Conservation (phyloP, 148 eudicot genomes). For the Heliamphora exappendiculata region DNA sequence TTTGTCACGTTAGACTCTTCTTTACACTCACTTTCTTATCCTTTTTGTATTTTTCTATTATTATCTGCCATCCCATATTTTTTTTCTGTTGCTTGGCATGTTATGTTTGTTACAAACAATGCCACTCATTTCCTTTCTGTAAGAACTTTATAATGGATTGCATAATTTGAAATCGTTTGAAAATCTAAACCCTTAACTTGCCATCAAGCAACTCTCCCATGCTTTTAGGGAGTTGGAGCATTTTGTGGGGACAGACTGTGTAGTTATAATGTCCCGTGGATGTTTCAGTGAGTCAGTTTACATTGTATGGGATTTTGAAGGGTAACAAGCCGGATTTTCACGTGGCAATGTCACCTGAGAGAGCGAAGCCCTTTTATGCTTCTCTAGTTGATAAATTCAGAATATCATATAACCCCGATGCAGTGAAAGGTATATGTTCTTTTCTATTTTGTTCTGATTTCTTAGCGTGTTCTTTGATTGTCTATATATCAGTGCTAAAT, state of each 20-base stretch:
- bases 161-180: neutral
- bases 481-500: neutral
- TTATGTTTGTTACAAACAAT: neutral
- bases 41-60: neutral
- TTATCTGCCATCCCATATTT: neutral
- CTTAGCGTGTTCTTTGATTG: neutral
- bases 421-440: constrained; percentile 54
- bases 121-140: neutral
- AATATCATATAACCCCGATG: constrained; percentile 52
- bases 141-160: neutral
- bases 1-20: too few relatives aligned
- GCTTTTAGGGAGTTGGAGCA: neutral
- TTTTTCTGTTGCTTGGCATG: neutral
- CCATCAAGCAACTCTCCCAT: neutral
- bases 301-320: constrained; percentile 87
- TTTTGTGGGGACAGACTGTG: neutral
- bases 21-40: neutral
- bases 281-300: constrained; percentile 92
- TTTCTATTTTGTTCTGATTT: neutral
- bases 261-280: constrained; percentile 13
- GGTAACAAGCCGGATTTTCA: constrained; percentile 99
- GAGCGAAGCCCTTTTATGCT: constrained; percentile 76
- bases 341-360: constrained; percentile 92
- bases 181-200: neutral
- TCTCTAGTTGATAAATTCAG: constrained; percentile 70